phyloP scores from a whole-genome alignment of 305 asterid genomes.

The Fraxinus paxiana region DNA sequence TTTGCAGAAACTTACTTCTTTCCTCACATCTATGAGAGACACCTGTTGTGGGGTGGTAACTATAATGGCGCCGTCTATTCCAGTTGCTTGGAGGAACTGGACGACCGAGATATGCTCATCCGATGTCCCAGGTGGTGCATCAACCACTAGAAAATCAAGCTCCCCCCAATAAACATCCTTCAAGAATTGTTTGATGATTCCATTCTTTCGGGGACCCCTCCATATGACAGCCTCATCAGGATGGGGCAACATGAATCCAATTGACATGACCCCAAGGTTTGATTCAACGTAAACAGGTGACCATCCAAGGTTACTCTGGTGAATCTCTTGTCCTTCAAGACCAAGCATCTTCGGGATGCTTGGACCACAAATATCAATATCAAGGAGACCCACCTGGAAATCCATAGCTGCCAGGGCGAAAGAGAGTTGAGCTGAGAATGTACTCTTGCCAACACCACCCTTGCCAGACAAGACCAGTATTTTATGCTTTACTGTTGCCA shows the following conservation, averaged over 20 bases:
- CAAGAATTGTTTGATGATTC: constrained; percentile 69
- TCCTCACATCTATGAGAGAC: constrained; percentile 77
- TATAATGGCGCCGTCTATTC: constrained; percentile 81
- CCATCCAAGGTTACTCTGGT: constrained; percentile 88
- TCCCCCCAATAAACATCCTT: constrained; percentile 90
- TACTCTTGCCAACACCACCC: constrained; percentile 97
- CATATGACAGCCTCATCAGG: constrained; percentile 92
- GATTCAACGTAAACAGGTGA: constrained; percentile 87
- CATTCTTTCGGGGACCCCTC: constrained; percentile 90
- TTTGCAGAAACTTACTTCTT: constrained; percentile 82
- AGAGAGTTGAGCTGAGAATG: constrained; percentile 85
- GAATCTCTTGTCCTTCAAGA: constrained; percentile 88
- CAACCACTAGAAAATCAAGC: constrained; percentile 81
- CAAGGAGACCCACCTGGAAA: constrained; percentile 85
- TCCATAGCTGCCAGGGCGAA: constrained; percentile 78
- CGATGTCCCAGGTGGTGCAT: constrained; percentile 96
- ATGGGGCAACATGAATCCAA: constrained; percentile 84
- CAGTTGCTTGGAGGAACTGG: constrained; percentile 71
- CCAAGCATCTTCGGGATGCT: constrained; percentile 91
- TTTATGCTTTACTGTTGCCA: constrained; percentile 94
- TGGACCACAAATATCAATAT: constrained; percentile 85
- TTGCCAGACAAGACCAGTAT: constrained; percentile 81
- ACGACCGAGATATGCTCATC: constrained; percentile 87
- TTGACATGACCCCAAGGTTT: constrained; percentile 91
- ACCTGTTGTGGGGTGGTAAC: constrained; percentile 97